phyloP scores from a whole-genome alignment of 371 early-diverging fungal genomes.

The Smittium culicis region DNA sequence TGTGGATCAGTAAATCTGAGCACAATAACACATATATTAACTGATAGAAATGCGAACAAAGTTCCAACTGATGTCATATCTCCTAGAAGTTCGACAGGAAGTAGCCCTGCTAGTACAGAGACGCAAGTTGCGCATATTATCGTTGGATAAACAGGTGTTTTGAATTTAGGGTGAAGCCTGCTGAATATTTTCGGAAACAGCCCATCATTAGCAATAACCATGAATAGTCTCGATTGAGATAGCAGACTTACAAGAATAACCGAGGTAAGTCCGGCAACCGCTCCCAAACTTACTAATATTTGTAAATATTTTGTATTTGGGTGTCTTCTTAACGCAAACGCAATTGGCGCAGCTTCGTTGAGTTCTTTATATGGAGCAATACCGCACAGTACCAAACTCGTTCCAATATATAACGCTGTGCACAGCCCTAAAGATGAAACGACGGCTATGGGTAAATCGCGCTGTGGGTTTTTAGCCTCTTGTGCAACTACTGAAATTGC shows the following conservation, averaged over 20 bases:
- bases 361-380: conserved; percentile 39
- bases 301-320: too few relatives aligned
- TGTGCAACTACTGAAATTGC: conserved; percentile 68
- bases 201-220: conserved; percentile 63
- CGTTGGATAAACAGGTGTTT: conserved; percentile 8
- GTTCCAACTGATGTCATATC: conserved; percentile 13
- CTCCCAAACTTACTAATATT: conserved; percentile 34
- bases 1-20: too few relatives aligned
- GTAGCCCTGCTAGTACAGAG: conserved; percentile 11
- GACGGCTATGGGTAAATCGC: conserved; percentile 71
- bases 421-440: conserved; percentile 50
- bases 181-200: too few relatives aligned
- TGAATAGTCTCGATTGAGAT: conserved; percentile 68
- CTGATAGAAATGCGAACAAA: conserved; percentile 10
- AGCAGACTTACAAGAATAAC: conserved; percentile 52
- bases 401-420: conserved; percentile 51
- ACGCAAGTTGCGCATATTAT: conserved; percentile 5
- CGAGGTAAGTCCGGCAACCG: conserved; percentile 47
- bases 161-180: conserved; percentile 11
- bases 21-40: conserved; percentile 11
- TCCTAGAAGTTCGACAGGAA: conserved; percentile 11
- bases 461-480: too few relatives aligned
- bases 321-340: conserved; percentile 5
- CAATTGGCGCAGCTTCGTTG: conserved; percentile 37
- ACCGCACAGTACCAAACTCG: conserved; percentile 53